A percentile compares a stretch with the other conserved stretches of the same genome.
Evolutionary conservation across 75 land plant genomes (phyloP).

Genomic region (Picea sitchensis): DNA sequence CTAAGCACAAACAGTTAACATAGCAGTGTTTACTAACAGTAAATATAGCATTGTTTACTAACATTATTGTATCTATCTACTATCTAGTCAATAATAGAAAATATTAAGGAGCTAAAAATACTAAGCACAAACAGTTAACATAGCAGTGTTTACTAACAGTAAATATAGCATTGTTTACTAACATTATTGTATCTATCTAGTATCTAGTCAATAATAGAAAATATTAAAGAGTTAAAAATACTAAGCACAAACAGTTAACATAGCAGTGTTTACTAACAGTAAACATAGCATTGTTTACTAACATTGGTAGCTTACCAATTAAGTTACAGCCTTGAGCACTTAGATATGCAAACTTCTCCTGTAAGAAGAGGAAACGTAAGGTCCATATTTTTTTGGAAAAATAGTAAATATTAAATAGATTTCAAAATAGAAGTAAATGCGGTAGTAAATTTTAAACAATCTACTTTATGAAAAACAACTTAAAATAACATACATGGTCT

Average conservation of each 20-base stretch:
- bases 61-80: background rate
- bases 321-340: constrained; percentile 72
- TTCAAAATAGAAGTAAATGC: background rate
- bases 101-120: background rate
- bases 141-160: background rate
- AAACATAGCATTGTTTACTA: background rate
- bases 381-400: constrained; percentile 1
- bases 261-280: background rate
- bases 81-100: background rate
- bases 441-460: background rate
- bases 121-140: background rate
- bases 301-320: constrained; percentile 38
- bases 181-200: background rate
- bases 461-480: background rate
- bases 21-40: background rate
- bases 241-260: background rate
- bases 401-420: background rate
- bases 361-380: constrained; percentile 12
- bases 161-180: background rate
- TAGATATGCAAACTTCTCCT: constrained; percentile 78
- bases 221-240: background rate
- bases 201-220: background rate
- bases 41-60: background rate
- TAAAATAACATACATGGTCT: constrained; percentile 30
- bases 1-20: background rate